Percentiles rank a stretch among this genome's conserved stretches.
Conservation (phyloP, 1,284 basidiomycete genomes). For the Vanrija sp. region DNA sequence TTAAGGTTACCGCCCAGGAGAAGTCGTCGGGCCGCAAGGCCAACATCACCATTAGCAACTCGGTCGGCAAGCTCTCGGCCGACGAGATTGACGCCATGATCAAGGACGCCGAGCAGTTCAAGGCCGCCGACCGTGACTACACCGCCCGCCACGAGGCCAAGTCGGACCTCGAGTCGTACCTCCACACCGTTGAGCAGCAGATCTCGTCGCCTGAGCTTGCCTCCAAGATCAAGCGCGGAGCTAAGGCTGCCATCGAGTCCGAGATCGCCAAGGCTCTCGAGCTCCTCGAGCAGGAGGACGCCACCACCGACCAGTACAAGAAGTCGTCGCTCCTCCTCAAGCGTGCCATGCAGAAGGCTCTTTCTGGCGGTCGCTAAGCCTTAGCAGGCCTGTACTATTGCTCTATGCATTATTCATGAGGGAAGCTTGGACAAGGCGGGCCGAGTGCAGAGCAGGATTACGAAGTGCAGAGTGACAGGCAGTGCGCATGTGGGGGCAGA, state of each 20-base stretch:
- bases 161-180: constrained; percentile 90
- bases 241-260: constrained; percentile 84
- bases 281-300: constrained; percentile 91
- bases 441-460: no score
- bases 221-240: constrained; percentile 95
- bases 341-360: constrained; percentile 82
- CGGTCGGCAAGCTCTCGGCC: constrained; percentile 62
- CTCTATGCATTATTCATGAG: no score
- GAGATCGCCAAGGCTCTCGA: constrained; percentile 95
- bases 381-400: no score
- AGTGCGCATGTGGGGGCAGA: no score
- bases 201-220: constrained; percentile 86
- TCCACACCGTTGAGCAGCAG: constrained; percentile 89
- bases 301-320: constrained; percentile 84
- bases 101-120: constrained; percentile 94
- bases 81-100: constrained; percentile 98
- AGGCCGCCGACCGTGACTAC: constrained; percentile 95
- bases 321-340: constrained; percentile 89
- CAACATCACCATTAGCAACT: constrained; percentile 60
- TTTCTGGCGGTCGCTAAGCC: no score
- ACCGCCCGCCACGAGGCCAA: constrained; percentile 93
- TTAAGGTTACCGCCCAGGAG: constrained; percentile 88
- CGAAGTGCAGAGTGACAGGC: no score
- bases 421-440: no score
- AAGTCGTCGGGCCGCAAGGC: constrained; percentile 74